Percentiles rank a stretch among this genome's conserved stretches.
These are phyloP conservation scores for Microcera coccophila DNA, from an alignment of 2,329 filamentous ascomycete species.

Conservation along the genomic window DNA sequence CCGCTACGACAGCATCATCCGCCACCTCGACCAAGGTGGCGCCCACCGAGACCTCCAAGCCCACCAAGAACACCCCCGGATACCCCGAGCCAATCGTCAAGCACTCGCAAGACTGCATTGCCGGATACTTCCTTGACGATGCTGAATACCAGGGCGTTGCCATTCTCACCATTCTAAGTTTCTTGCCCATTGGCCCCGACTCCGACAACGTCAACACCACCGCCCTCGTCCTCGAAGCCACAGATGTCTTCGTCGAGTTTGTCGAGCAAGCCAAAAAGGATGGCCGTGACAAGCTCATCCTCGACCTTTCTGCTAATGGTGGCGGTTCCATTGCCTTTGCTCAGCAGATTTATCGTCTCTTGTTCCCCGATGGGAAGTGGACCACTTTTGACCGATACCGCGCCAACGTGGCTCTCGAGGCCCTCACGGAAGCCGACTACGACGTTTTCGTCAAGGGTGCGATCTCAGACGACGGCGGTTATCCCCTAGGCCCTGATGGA, in stretches of 20 bases:
- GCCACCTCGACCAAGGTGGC: slow-evolving; percentile 1
- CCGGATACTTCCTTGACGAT: slow-evolving; percentile 20
- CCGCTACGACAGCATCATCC: neutral
- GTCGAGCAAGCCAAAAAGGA: slow-evolving; percentile 16
- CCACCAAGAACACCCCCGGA: neutral
- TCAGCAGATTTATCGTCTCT: slow-evolving; percentile 16
- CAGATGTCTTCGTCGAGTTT: slow-evolving; percentile 16
- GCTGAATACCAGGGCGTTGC: slow-evolving; percentile 19
- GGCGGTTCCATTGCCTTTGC: slow-evolving; percentile 21
- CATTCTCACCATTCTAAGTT: slow-evolving; percentile 22
- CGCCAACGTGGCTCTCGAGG: slow-evolving; percentile 19
- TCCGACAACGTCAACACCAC: slow-evolving; percentile 5
- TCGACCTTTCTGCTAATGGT: slow-evolving; percentile 22
- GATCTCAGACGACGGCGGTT: slow-evolving; percentile 10
- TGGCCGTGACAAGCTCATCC: slow-evolving; percentile 23
- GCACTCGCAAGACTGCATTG: slow-evolving; percentile 11
- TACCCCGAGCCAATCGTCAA: slow-evolving; percentile 17
- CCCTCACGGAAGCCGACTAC: slow-evolving; percentile 15
- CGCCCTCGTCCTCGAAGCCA: slow-evolving; percentile 16
- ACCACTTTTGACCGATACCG: slow-evolving; percentile 18
- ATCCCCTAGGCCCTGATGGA: slow-evolving; percentile 11
- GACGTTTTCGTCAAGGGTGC: slow-evolving; percentile 10
- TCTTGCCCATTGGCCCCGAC: slow-evolving; percentile 13
- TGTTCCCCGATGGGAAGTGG: slow-evolving; percentile 21
- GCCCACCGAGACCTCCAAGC: neutral